Base-by-base conservation (phyloP, 345 rosid genomes). In the Stellera chamaejasme region DNA sequence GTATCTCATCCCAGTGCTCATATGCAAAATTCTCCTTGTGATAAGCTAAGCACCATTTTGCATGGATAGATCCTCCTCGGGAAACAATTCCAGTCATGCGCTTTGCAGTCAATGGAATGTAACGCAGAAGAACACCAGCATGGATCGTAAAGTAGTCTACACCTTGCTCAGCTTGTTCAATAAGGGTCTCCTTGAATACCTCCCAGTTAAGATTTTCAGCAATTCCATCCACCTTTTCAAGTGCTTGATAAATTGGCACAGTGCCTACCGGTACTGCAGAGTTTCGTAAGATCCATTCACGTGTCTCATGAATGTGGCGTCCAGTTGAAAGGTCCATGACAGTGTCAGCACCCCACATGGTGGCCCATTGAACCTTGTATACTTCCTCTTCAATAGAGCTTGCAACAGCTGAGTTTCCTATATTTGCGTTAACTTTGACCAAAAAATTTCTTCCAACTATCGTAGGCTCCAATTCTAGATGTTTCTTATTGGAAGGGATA, bases 291-390 rank as follows among this genome's bases (percentile, higher is more conserved):
- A 94, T 85, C 99, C 96, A 90, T 57, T 90, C 99, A 11, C 95
- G 92, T 13, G 99, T 90, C 80, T 90, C 99, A 25, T 94, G 99
- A 57, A 94, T 94, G 75, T 94, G 97, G 62, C 92, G 92, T 14
- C 97, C 99, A 10, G 96, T 94, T 6, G 99, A 94, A 54, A 94
- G 90, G 67, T 94, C 99, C 99, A 94, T 94, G 62, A 94, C 88
- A 16, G 97, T 94, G 65, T 90, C 97, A 11, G 93, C 97, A 73
- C 99, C 96, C 96, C 99, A 90, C 95, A 87, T 87, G 13, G 96
- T 94, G 32, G 99, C 99, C 99, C 99, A 94, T n/a, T 85, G 97
- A 68, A 90, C 96, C 77, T 94, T 94, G 51, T 90, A 90, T 45
- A 94, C 97, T 75, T 94, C 99, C 57, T 94, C 99, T 78, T 94